These are phyloP conservation scores for Fonsecaea pugnacius DNA, from an alignment of 2,329 filamentous ascomycete species.

Conservation along the genomic window DNA sequence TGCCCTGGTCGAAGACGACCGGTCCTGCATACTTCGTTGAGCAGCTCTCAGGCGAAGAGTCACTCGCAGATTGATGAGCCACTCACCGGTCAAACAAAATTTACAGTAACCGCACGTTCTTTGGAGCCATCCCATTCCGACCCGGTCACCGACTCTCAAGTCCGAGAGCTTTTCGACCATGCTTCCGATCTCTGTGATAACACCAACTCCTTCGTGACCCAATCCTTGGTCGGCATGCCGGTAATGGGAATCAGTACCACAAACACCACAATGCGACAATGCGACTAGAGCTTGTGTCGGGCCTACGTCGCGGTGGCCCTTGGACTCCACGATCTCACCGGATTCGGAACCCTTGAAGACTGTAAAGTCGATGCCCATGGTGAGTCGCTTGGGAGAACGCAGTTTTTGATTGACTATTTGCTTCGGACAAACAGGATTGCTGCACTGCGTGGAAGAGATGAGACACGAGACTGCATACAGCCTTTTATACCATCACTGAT, in stretches of 20 bases:
- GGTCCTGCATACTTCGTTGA: not conserved
- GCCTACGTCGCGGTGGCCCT: slow-evolving; percentile 25
- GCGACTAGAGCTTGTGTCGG: slow-evolving; percentile 32
- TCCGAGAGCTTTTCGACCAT: slow-evolving; percentile 29
- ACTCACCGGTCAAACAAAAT: slow-evolving; percentile 37
- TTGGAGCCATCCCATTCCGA: slow-evolving; percentile 36
- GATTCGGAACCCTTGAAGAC: slow-evolving; percentile 35
- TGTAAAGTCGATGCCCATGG: slow-evolving; percentile 32
- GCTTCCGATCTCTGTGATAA: slow-evolving; percentile 35
- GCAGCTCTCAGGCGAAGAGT: not conserved
- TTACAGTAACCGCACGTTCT: slow-evolving; percentile 33
- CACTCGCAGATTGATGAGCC: not conserved
- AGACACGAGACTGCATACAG: not conserved
- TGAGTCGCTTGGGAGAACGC: not conserved
- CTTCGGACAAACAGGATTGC: not conserved
- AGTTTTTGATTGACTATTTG: not conserved
- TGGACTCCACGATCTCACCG: slow-evolving; percentile 29
- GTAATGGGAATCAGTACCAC: slow-evolving; percentile 35
- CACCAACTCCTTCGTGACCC: slow-evolving; percentile 39
- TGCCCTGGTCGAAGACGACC: not conserved
- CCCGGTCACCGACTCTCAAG: slow-evolving; percentile 33
- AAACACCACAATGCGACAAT: slow-evolving; percentile 33
- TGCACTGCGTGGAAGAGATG: not conserved
- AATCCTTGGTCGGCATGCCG: slow-evolving; percentile 30
- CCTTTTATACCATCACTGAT: not conserved